Conservation (phyloP, 306 rosid species). For the Cercis canadensis region DNA sequence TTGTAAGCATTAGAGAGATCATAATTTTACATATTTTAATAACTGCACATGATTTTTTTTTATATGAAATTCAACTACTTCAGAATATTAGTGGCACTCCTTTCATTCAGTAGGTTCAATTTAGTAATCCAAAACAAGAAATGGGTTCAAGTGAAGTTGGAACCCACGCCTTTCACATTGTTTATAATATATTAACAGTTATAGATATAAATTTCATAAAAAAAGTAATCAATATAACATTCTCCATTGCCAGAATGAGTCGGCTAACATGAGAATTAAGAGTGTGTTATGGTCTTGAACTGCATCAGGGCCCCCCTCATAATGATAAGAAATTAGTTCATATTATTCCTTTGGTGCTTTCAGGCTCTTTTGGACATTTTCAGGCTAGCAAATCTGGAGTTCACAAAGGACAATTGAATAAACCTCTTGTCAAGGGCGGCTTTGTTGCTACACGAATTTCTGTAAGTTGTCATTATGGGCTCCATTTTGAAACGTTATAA, state of each 20-base stretch:
- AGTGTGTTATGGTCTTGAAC: background rate
- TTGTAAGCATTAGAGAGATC: conserved; percentile 13
- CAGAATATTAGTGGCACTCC: too few species aligned
- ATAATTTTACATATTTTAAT: conserved; percentile 1
- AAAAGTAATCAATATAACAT: background rate
- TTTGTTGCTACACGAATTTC: conserved; percentile 96
- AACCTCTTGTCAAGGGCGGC: conserved; percentile 91
- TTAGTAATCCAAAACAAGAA: too few species aligned
- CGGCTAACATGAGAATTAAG: background rate
- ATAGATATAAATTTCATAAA: background rate
- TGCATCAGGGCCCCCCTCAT: background rate
- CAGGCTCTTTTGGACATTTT: conserved; percentile 98
- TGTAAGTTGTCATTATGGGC: conserved; percentile 51
- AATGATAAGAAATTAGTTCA: conserved; percentile 18
- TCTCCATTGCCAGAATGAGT: conserved; percentile 18
- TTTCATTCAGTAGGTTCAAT: too few species aligned
- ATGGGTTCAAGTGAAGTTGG: too few species aligned
- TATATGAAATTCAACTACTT: conserved; percentile 2
- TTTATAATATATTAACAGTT: background rate
- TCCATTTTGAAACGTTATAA: conserved; percentile 10
- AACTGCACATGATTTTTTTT: background rate
- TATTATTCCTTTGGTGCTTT: conserved; percentile 37
- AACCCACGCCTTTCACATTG: background rate
- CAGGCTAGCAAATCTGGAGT: conserved; percentile 97
- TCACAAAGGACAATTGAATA: conserved; percentile 81